Evolutionary conservation across 352 stramenopile species (phyloP).

Genomic region (Phytophthora rubi): DNA sequence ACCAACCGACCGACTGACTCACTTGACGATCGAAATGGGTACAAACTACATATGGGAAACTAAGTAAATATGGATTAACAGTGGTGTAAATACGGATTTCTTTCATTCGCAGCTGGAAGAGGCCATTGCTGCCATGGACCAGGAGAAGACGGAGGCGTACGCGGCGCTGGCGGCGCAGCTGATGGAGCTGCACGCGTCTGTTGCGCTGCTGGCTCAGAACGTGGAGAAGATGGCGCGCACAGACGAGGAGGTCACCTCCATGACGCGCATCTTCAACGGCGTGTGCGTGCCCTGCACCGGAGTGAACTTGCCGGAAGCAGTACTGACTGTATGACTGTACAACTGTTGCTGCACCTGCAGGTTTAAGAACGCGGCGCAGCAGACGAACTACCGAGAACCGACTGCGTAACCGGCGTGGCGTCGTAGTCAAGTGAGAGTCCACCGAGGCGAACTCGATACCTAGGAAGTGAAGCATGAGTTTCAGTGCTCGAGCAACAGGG

Average conservation of each 20-base stretch:
- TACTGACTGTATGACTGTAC: neutral
- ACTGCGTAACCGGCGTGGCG: neutral
- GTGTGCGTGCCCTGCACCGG: conserved; percentile 46
- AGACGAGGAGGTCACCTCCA: conserved; percentile 68
- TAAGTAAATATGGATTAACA: neutral
- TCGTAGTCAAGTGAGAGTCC: neutral
- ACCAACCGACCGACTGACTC: conserved; percentile 11
- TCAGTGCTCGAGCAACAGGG: too few relatives aligned
- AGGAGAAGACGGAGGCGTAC: neutral
- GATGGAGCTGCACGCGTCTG: conserved; percentile 77
- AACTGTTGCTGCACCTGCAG: conserved; percentile 20
- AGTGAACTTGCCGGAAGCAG: neutral
- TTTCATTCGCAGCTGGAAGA: neutral
- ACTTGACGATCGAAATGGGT: conserved; percentile 11
- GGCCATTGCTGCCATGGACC: neutral
- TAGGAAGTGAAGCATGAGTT: neutral
- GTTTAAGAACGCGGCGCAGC: conserved; percentile 52
- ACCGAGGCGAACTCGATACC: neutral
- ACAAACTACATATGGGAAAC: conserved; percentile 5
- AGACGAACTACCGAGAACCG: neutral
- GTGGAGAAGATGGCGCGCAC: conserved; percentile 80
- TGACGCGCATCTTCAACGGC: conserved; percentile 80
- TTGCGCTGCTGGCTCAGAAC: conserved; percentile 74
- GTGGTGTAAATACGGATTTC: neutral
- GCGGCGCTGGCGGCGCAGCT: conserved; percentile 59